phyloP scores from a whole-genome alignment of 2,329 filamentous ascomycete species.

The Elsinoe arachidis region DNA sequence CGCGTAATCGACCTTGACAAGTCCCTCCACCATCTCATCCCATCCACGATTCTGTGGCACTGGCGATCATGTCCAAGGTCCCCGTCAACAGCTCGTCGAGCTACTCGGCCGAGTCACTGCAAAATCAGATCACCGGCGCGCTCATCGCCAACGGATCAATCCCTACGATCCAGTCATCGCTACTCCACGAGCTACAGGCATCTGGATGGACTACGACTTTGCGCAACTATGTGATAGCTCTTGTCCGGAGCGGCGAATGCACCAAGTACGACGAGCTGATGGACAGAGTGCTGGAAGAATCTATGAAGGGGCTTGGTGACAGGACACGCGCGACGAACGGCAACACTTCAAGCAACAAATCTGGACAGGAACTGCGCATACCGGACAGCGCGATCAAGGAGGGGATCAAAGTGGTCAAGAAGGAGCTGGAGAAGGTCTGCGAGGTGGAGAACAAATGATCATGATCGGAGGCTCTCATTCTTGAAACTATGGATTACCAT shows the following conservation, averaged over 20 bases:
- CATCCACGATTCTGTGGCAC: not conserved
- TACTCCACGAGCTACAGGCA: constrained; percentile 47
- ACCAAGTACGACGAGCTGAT: constrained; percentile 50
- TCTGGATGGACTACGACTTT: constrained; percentile 52
- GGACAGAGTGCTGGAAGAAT: constrained; percentile 43
- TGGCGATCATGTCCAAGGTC: constrained; percentile 23
- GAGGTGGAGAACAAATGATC: constrained; percentile 12
- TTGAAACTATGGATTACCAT: not conserved
- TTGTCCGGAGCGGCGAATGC: constrained; percentile 50
- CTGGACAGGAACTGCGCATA: constrained; percentile 22
- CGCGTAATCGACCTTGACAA: not conserved
- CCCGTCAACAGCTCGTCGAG: constrained; percentile 35
- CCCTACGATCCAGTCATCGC: constrained; percentile 46
- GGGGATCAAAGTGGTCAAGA: constrained; percentile 45
- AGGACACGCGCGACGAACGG: constrained; percentile 16
- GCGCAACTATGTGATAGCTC: constrained; percentile 44
- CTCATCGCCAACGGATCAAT: constrained; percentile 43
- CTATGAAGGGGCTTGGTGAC: constrained; percentile 26
- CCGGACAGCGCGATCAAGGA: constrained; percentile 40
- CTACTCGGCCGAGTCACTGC: constrained; percentile 29
- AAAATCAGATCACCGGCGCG: constrained; percentile 35
- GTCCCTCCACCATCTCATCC: not conserved
- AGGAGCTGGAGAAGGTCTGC: constrained; percentile 29
- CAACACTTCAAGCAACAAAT: constrained; percentile 19
- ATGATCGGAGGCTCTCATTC: not conserved